Evolutionary conservation across 306 rosid genomes (phyloP).

Genomic region (Vigna reflexopilosa): DNA sequence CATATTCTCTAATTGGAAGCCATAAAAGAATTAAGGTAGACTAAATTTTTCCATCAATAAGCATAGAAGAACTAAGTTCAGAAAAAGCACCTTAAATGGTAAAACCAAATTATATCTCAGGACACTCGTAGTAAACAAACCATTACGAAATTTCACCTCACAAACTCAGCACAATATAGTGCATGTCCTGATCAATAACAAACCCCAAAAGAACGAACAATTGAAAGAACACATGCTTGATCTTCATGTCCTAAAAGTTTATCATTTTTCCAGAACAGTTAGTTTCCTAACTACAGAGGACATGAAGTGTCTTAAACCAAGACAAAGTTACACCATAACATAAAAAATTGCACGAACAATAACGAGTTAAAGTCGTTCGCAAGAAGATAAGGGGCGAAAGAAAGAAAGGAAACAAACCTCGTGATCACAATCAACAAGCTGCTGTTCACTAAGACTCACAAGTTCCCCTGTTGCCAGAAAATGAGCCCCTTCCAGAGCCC

Average conservation of each 20-base stretch:
- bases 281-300: neutral
- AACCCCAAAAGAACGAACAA: neutral
- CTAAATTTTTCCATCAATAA: neutral
- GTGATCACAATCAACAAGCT: constrained; percentile 95
- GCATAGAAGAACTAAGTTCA: neutral
- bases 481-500: constrained; percentile 97
- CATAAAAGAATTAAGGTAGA: neutral
- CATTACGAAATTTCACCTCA: neutral
- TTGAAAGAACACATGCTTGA: neutral
- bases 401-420: constrained; percentile 57
- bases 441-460: constrained; percentile 96
- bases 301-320: neutral
- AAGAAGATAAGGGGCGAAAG: neutral
- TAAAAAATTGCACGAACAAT: neutral
- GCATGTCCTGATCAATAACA: neutral
- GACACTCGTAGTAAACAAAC: neutral
- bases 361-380: neutral
- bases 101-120: neutral
- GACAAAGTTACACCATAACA: neutral
- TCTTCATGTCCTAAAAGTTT: neutral
- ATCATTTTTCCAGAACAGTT: neutral
- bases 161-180: neutral
- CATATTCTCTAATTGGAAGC: too few species aligned
- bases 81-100: neutral
- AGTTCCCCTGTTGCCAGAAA: constrained; percentile 84